Evolutionary conservation across 257 asterid genomes (phyloP).

Genomic region (Asclepias syriaca): DNA sequence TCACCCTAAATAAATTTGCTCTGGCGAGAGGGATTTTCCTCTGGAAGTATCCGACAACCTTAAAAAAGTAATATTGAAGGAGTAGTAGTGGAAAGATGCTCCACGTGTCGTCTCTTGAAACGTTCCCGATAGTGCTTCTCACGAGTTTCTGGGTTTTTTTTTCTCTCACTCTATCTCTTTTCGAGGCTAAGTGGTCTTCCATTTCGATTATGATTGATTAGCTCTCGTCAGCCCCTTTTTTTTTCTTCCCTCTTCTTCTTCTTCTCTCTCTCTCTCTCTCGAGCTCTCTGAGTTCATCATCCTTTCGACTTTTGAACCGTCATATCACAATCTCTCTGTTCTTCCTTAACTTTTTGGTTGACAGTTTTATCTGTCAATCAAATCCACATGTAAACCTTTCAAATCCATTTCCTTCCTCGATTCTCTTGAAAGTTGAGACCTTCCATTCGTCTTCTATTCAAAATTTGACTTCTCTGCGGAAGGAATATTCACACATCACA

Average conservation of each 20-base stretch:
- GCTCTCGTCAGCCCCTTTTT: slow-evolving; percentile 7
- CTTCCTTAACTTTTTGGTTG: slow-evolving; percentile 8
- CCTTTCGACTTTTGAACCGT: neutral
- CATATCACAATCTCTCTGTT: slow-evolving; percentile 1
- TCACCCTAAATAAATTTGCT: neutral
- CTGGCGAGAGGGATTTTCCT: neutral
- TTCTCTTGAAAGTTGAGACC: slow-evolving; percentile 12
- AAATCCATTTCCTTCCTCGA: slow-evolving; percentile 13
- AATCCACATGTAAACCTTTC: slow-evolving; percentile 14
- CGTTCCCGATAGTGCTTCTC: slow-evolving; percentile 17
- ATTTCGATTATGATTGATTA: neutral
- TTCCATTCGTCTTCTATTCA: neutral
- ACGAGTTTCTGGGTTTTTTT: slow-evolving; percentile 25
- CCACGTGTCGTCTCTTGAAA: slow-evolving; percentile 24
- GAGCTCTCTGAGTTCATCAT: neutral
- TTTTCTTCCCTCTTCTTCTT: slow-evolving; percentile 9
- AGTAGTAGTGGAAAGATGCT: neutral
- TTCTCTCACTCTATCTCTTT: slow-evolving; percentile 6
- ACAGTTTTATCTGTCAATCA: slow-evolving; percentile 18
- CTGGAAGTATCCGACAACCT: neutral
- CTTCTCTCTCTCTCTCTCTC: neutral
- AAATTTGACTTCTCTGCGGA: slow-evolving; percentile 7
- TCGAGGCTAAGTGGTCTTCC: neutral
- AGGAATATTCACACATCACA: slow-evolving; percentile 10
- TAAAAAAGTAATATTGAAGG: neutral